These are phyloP conservation scores for Basidiobolus meristosporus DNA, from an alignment of 371 early-diverging fungal genomes.

Conservation along the genomic window DNA sequence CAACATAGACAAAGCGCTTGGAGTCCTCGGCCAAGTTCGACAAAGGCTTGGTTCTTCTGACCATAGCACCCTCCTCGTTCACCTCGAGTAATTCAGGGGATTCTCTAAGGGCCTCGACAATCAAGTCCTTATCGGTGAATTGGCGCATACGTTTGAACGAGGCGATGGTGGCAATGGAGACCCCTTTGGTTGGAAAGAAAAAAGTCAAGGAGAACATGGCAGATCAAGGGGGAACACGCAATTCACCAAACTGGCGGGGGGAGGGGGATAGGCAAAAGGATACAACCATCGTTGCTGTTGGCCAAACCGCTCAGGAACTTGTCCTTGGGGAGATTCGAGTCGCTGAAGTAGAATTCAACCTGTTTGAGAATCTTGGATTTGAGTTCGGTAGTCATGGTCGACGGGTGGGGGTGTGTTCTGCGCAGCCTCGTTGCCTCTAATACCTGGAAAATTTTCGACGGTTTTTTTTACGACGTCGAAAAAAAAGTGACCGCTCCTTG, in stretches of 20 bases:
- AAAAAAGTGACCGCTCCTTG: too few species aligned
- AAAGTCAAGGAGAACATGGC: neutral
- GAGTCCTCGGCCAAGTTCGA: constrained; percentile 4
- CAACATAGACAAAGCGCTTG: too few species aligned
- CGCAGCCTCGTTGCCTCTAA: too few species aligned
- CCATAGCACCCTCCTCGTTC: constrained; percentile 25
- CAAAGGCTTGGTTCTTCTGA: constrained; percentile 25
- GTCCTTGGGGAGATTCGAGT: constrained; percentile 53
- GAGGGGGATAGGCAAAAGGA: too few species aligned
- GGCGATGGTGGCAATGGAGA: constrained; percentile 27
- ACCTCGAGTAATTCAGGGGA: constrained; percentile 27
- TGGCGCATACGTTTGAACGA: constrained; percentile 50
- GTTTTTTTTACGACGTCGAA: too few species aligned
- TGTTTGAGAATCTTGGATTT: constrained; percentile 26
- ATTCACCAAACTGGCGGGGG: too few species aligned
- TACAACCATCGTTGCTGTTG: constrained; percentile 32
- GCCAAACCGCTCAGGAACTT: constrained; percentile 35
- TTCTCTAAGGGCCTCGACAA: constrained; percentile 32
- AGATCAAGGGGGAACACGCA: too few species aligned
- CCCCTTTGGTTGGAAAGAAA: constrained; percentile 13
- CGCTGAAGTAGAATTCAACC: constrained; percentile 64
- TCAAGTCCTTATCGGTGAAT: constrained; percentile 22
- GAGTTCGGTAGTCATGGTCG: too few species aligned
- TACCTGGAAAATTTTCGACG: too few species aligned
- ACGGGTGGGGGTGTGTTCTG: too few species aligned